Evolutionary conservation across 345 rosid genomes (phyloP).

Genomic region (Aethionema arabicum): DNA sequence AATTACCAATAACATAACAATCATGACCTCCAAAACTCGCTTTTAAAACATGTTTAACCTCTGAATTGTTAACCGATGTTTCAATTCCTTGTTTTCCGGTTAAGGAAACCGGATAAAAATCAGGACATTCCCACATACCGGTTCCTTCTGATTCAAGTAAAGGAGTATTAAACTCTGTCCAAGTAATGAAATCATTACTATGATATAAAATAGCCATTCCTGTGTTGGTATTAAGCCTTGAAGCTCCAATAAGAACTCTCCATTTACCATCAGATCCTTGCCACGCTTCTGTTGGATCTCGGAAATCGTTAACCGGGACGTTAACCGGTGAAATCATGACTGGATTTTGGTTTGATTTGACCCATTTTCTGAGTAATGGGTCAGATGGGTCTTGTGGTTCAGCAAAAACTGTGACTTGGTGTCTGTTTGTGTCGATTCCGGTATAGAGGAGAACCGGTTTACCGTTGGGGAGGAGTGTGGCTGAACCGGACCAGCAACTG

Average conservation of each 20-base stretch:
- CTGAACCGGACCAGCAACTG: slow-evolving; percentile 76
- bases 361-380: slow-evolving; percentile 64
- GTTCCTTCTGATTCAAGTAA: slow-evolving; percentile 38
- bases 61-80: slow-evolving; percentile 39
- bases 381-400: slow-evolving; percentile 52
- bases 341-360: slow-evolving; percentile 56
- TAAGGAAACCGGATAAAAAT: slow-evolving; percentile 52
- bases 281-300: slow-evolving; percentile 78
- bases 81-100: slow-evolving; percentile 44
- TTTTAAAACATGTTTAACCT: slow-evolving; percentile 59
- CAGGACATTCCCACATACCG: slow-evolving; percentile 76
- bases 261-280: slow-evolving; percentile 54
- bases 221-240: slow-evolving; percentile 21
- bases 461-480: slow-evolving; percentile 55
- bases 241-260: slow-evolving; percentile 50
- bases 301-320: slow-evolving; percentile 38
- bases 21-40: slow-evolving; percentile 48
- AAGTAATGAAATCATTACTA: slow-evolving; percentile 49
- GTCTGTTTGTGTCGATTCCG: slow-evolving; percentile 41
- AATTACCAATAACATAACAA: slow-evolving; percentile 55
- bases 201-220: slow-evolving; percentile 52
- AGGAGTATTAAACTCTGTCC: slow-evolving; percentile 41
- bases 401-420: slow-evolving; percentile 66
- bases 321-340: slow-evolving; percentile 45
- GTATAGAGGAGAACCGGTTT: slow-evolving; percentile 64